phyloP scores from a whole-genome alignment of 2,329 filamentous ascomycete species.

The Fragosphaeria purpurea region DNA sequence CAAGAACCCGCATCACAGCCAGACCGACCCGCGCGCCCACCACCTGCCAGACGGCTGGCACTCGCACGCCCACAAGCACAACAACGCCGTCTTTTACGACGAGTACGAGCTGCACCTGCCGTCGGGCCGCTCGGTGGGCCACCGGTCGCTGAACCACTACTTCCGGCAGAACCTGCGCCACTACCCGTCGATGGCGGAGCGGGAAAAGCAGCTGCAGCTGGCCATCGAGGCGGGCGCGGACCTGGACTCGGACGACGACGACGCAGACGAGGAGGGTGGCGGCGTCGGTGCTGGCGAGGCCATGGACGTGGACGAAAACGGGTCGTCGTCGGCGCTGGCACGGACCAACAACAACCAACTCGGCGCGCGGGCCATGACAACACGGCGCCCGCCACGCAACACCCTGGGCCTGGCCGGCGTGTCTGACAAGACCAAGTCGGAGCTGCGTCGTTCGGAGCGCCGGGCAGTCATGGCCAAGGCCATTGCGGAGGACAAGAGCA shows the following conservation, averaged over 20 bases:
- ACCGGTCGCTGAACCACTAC: constrained; percentile 78
- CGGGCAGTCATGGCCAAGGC: constrained; percentile 3
- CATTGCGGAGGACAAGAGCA: constrained; percentile 7
- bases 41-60: constrained; percentile 70
- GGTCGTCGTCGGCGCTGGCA: too few relatives aligned
- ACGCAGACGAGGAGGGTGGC: not conserved
- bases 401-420: constrained; percentile 9
- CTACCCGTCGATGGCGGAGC: constrained; percentile 68
- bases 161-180: constrained; percentile 86
- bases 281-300: too few relatives aligned
- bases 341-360: too few relatives aligned
- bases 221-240: constrained; percentile 10
- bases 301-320: too few relatives aligned
- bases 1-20: constrained; percentile 66
- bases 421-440: constrained; percentile 7
- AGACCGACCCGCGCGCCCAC: constrained; percentile 60
- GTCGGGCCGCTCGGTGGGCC: constrained; percentile 78
- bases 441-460: constrained; percentile 8
- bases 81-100: constrained; percentile 73
- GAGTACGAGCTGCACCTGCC: constrained; percentile 92
- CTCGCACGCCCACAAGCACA: constrained; percentile 68
- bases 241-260: constrained; percentile 3
- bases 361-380: not conserved
- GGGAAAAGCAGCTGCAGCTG: constrained; percentile 9
- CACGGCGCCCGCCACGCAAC: constrained; percentile 9